Evolutionary conservation across 1,284 basidiomycete species (phyloP), one percentile per base, ranked within the genome.

Genomic region (Puccinia horiana): DNA sequence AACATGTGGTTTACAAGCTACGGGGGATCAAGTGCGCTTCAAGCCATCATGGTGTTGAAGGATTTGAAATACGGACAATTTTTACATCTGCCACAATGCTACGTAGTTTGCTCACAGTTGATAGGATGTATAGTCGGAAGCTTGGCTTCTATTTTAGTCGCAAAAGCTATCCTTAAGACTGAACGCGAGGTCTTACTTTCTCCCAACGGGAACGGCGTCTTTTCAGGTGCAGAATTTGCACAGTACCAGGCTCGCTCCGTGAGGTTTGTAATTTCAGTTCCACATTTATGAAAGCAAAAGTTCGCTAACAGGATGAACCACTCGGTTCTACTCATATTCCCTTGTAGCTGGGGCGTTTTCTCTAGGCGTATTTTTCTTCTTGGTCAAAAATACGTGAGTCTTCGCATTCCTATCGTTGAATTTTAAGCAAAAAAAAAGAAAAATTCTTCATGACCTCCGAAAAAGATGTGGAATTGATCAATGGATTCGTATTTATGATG

Each of bases 171-270:
- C 47, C 5, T 80, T 29, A 54, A 58, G 35, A 72, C 32, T 70
- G 44, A 79, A 37, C 40, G 76, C 20, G 76, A 79, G 23, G 65
- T 79, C 32, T 58, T 79, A 44, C 65, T 79, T 47, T 37, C 61
- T 16, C 63, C 76, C 14, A 23, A 70, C 70, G 76, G 76, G 40
- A 79, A 79, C 29, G 76, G 76, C 37, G 65, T 79, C 29, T 79
- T 79, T 47, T 79, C 76, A 69, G 76, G 76, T 49, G 67, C 69
- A 18, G 42, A 47, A 29, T 35, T 79, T 54, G 76, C 76, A 4
- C 47, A 63, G 14, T 79, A 54, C 61, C 37, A 79, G 23, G 40
- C 76, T 29, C 40, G 54, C 5, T 40, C 76, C 1, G 76, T 79
- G 5, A 69, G 76, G 76, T 79, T 56, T 4, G 54, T 56, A 2